phyloP scores from a whole-genome alignment of 2,329 filamentous ascomycete genomes.

The Shiraia sp. region DNA sequence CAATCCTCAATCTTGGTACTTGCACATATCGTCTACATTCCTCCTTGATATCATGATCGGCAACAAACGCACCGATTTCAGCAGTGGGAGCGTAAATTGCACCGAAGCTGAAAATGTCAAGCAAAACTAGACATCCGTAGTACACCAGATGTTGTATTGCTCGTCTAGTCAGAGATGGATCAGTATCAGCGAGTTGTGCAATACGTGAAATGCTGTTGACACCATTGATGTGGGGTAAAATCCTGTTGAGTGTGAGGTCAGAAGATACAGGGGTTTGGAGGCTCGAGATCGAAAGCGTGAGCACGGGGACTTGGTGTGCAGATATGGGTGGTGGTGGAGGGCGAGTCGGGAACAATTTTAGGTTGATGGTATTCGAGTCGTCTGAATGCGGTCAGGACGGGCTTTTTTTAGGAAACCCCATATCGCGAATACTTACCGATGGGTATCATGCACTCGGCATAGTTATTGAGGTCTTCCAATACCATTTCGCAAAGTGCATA shows the following conservation, averaged over 20 bases:
- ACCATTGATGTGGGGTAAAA: constrained; percentile 87
- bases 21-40: constrained; percentile 84
- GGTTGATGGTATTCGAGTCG: constrained; percentile 91
- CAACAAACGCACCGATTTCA: constrained; percentile 77
- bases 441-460: constrained; percentile 97
- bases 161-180: constrained; percentile 81
- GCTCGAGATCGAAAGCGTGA: constrained; percentile 55
- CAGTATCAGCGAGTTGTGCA: constrained; percentile 80
- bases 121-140: constrained; percentile 85
- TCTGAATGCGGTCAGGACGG: constrained; percentile 56
- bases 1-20: constrained; percentile 45
- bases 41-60: constrained; percentile 75
- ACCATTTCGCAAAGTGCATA: constrained; percentile 80
- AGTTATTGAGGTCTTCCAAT: constrained; percentile 93
- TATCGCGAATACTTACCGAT: constrained; percentile 65
- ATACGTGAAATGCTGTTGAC: constrained; percentile 88
- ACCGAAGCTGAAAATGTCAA: constrained; percentile 94
- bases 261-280: constrained; percentile 58
- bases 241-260: constrained; percentile 76
- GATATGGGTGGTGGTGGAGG: constrained; percentile 75
- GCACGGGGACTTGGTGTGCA: constrained; percentile 88
- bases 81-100: constrained; percentile 86
- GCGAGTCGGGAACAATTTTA: constrained; percentile 90
- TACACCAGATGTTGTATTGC: constrained; percentile 89
- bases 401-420: no score